These are phyloP conservation scores for Thelonectria blattea DNA, from an alignment of 2,329 filamentous ascomycete genomes.

Conservation along the genomic window DNA sequence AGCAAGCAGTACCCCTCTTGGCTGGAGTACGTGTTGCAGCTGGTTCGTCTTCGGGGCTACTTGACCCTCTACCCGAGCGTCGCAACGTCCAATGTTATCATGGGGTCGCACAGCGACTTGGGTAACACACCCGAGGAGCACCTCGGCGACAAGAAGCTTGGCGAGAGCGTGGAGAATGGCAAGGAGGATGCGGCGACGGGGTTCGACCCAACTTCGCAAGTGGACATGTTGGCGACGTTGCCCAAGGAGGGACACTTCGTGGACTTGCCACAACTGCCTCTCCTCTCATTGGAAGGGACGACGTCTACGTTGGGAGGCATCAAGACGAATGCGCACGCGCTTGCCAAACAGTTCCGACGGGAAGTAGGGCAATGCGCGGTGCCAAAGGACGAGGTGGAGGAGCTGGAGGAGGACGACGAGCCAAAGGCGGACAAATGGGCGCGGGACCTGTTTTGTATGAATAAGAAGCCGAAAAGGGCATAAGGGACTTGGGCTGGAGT, in stretches of 20 bases:
- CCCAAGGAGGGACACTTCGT: constrained; percentile 52
- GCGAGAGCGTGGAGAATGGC: constrained; percentile 33
- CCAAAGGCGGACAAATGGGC: constrained; percentile 46
- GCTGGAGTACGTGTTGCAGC: constrained; percentile 78
- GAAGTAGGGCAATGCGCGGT: constrained; percentile 70
- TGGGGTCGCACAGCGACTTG: constrained; percentile 80
- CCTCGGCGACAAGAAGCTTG: constrained; percentile 36
- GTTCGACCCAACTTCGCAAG: constrained; percentile 52
- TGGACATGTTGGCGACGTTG: constrained; percentile 56
- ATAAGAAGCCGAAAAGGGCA: constrained; percentile 38
- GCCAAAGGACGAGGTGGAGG: constrained; percentile 18
- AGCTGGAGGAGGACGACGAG: constrained; percentile 27
- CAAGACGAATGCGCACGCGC: constrained; percentile 54
- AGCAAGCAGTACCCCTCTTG: constrained; percentile 74
- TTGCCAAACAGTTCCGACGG: constrained; percentile 63
- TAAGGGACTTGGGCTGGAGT: constrained; percentile 15
- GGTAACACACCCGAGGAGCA: constrained; percentile 76
- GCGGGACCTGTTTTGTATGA: constrained; percentile 69
- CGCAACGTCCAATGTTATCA: constrained; percentile 59
- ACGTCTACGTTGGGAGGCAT: constrained; percentile 48
- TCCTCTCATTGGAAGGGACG: constrained; percentile 70
- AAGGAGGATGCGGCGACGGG: constrained; percentile 39
- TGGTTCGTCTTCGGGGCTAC: constrained; percentile 79
- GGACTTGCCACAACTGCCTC: constrained; percentile 56
- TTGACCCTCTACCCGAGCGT: constrained; percentile 78